Percentiles rank a stretch among this genome's conserved stretches.
These are phyloP conservation scores for Cutaneotrichosporon mucoides DNA, from an alignment of 1,284 basidiomycete species.

Conservation along the genomic window DNA sequence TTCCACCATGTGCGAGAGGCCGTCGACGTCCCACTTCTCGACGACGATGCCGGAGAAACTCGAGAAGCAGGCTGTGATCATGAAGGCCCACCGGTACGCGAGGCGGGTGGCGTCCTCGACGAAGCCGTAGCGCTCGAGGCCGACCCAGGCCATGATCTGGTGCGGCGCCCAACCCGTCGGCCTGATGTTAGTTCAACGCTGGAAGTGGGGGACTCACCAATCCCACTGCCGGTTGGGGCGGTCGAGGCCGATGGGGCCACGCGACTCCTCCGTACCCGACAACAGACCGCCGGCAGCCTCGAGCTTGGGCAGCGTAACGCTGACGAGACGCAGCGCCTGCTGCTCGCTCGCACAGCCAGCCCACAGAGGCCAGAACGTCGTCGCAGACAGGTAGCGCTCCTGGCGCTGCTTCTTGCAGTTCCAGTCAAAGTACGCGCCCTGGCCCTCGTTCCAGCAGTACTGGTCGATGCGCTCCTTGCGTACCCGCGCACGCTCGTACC, in stretches of 20 bases:
- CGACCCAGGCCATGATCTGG: constrained; percentile 96
- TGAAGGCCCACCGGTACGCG: constrained; percentile 96
- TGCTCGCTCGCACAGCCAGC: constrained; percentile 92
- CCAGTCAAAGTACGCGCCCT: constrained; percentile 93
- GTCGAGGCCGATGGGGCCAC: constrained; percentile 90
- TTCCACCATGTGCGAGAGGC: constrained; percentile 1
- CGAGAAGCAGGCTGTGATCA: constrained; percentile 61
- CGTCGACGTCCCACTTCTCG: constrained; percentile 88
- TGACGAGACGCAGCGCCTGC: constrained; percentile 90
- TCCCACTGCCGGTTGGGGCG: constrained; percentile 98
- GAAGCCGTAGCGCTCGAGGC: constrained; percentile 92
- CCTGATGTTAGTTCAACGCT: not conserved
- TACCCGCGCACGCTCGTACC: constrained; percentile 81
- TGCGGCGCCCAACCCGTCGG: constrained; percentile 78
- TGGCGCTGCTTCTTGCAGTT: constrained; percentile 87
- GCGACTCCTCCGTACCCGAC: constrained; percentile 92
- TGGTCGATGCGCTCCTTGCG: constrained; percentile 82
- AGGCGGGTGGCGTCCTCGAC: constrained; percentile 87
- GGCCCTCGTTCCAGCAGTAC: constrained; percentile 95
- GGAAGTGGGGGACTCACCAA: no score
- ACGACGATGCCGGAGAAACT: constrained; percentile 97
- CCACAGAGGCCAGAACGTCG: constrained; percentile 95
- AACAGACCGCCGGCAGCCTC: constrained; percentile 95
- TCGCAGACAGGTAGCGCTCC: constrained; percentile 91
- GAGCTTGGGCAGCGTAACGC: constrained; percentile 83